phyloP scores from a whole-genome alignment of 352 stramenopile species.

The Phytophthora constricta region DNA sequence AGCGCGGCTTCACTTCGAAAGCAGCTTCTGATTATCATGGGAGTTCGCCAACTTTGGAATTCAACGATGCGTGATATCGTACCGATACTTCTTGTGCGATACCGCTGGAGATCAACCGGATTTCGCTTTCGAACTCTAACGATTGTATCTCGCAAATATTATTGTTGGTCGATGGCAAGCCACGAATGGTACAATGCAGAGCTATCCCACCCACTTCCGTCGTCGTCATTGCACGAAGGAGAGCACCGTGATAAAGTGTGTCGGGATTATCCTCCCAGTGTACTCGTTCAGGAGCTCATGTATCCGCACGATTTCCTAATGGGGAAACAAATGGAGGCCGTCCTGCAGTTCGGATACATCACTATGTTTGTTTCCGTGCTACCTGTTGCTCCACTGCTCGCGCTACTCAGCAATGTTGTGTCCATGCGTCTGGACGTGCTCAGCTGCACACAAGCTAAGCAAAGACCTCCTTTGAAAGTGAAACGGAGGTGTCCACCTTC shows the following conservation, averaged over 20 bases:
- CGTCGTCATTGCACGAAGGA: constrained; percentile 1
- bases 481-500: constrained; percentile 92
- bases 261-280: constrained; percentile 42
- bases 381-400: constrained; percentile 88
- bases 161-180: constrained; percentile 33
- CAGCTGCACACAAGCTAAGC: constrained; percentile 78
- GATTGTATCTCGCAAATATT: background rate
- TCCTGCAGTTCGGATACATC: constrained; percentile 94
- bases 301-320: constrained; percentile 71
- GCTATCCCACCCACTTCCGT: constrained; percentile 11
- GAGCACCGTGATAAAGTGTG: background rate
- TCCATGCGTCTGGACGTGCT: constrained; percentile 88
- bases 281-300: constrained; percentile 80
- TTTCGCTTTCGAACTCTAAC: constrained; percentile 41
- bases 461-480: constrained; percentile 73
- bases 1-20: constrained; percentile 56
- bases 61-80: constrained; percentile 57
- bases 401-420: constrained; percentile 87
- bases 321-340: constrained; percentile 81
- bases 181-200: constrained; percentile 71
- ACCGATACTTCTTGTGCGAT: constrained; percentile 58
- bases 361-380: constrained; percentile 95
- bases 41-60: constrained; percentile 75
- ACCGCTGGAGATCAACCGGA: constrained; percentile 47
- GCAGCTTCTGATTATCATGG: constrained; percentile 77